A percentile compares a stretch with the other conserved stretches of the same genome.
Evolutionary conservation across 2,329 filamentous ascomycete species (phyloP).

Genomic region (Pyrenophora seminiperda): DNA sequence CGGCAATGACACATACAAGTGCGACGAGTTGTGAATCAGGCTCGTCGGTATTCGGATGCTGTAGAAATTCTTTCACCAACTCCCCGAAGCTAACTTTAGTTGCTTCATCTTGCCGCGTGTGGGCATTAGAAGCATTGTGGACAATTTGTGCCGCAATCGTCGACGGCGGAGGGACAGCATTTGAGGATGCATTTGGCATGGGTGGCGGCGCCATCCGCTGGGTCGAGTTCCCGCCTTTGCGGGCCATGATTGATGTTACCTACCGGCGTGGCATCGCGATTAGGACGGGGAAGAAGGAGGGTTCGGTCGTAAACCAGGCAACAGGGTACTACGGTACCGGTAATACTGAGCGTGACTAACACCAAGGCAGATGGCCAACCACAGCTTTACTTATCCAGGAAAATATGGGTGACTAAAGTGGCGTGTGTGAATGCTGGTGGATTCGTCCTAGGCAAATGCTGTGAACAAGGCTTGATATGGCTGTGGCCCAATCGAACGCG

Average conservation of each 20-base stretch:
- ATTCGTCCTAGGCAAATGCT: neutral
- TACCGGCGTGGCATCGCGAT: conserved; percentile 34
- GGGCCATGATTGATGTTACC: conserved; percentile 45
- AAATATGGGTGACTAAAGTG: neutral
- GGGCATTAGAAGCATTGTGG: conserved; percentile 73
- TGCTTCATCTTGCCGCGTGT: conserved; percentile 65
- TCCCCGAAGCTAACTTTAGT: conserved; percentile 76
- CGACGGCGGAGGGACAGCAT: conserved; percentile 62
- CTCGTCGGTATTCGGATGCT: conserved; percentile 56
- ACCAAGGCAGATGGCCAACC: neutral
- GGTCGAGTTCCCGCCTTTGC: conserved; percentile 45
- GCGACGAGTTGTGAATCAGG: conserved; percentile 78
- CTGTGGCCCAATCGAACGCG: neutral
- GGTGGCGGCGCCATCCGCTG: conserved; percentile 35
- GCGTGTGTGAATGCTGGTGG: conserved; percentile 8
- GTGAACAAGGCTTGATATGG: neutral
- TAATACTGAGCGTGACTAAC: too few species aligned
- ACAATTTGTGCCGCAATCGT: conserved; percentile 88
- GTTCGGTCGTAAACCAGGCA: neutral
- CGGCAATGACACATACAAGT: conserved; percentile 81
- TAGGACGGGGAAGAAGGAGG: neutral
- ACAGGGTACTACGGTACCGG: too few species aligned
- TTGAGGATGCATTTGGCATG: conserved; percentile 25
- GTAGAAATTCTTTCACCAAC: conserved; percentile 68
- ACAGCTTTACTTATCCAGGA: neutral